Conservation (phyloP, 176 grass and related monocot genomes). For the Oryza punctata region DNA sequence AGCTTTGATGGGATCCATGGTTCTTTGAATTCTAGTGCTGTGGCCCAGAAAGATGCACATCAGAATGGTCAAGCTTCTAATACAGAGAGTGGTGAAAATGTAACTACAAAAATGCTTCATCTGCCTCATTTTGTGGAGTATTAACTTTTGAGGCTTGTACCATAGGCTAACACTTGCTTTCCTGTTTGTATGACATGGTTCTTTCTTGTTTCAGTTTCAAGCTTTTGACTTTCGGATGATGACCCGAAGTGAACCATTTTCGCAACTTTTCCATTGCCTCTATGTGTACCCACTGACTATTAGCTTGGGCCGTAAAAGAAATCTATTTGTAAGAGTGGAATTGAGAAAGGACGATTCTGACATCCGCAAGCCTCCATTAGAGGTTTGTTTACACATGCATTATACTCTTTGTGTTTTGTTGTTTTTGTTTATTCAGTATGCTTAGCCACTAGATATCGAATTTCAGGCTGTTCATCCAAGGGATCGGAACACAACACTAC, state of each 20-base stretch:
- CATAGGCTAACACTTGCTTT: neutral
- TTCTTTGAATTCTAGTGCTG: slow-evolving; percentile 52
- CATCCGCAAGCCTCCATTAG: slow-evolving; percentile 75
- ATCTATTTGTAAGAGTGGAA: slow-evolving; percentile 88
- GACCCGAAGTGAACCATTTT: slow-evolving; percentile 90
- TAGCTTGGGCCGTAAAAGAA: slow-evolving; percentile 94
- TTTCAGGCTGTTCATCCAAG: slow-evolving; percentile 89
- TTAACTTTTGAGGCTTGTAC: slow-evolving; percentile 22
- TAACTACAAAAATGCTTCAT: slow-evolving; percentile 49
- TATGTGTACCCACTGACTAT: slow-evolving; percentile 93
- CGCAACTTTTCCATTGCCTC: slow-evolving; percentile 85
- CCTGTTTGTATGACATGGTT: slow-evolving; percentile 29
- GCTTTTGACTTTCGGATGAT: slow-evolving; percentile 89
- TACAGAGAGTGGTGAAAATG: slow-evolving; percentile 67
- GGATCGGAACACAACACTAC: slow-evolving; percentile 60
- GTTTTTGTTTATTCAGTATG: slow-evolving; percentile 38
- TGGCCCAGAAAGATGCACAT: slow-evolving; percentile 46
- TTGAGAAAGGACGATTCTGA: slow-evolving; percentile 97
- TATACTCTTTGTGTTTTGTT: slow-evolving; percentile 10
- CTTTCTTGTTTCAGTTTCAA: slow-evolving; percentile 74
- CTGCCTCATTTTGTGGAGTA: slow-evolving; percentile 27
- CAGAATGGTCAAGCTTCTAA: slow-evolving; percentile 53
- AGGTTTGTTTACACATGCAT: slow-evolving; percentile 61
- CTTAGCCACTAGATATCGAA: slow-evolving; percentile 35
- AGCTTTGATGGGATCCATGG: slow-evolving; percentile 62